These are phyloP conservation scores for Tolypocladium tropicale DNA, from an alignment of 2,329 filamentous ascomycete species.

Conservation along the genomic window DNA sequence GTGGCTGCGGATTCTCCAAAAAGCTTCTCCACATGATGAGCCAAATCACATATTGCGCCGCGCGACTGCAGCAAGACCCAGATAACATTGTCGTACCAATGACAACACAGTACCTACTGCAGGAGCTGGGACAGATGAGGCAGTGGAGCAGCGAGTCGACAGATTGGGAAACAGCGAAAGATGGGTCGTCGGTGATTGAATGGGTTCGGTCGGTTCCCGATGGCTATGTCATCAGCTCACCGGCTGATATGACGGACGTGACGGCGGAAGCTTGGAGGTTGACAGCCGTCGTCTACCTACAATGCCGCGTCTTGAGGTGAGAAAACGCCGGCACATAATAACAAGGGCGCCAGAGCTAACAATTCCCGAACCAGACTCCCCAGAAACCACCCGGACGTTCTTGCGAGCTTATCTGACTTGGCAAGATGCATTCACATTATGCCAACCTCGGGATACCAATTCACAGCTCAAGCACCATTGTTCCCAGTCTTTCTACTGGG, in stretches of 20 bases:
- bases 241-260: slow-evolving; percentile 26
- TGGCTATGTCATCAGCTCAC: slow-evolving; percentile 14
- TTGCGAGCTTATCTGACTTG: slow-evolving; percentile 21
- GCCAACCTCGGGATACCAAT: slow-evolving; percentile 28
- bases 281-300: slow-evolving; percentile 26
- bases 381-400: slow-evolving; percentile 23
- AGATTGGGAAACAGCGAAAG: slow-evolving; percentile 11
- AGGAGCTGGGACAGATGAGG: slow-evolving; percentile 19
- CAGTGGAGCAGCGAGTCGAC: slow-evolving; percentile 24
- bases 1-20: slow-evolving; percentile 30
- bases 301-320: slow-evolving; percentile 27
- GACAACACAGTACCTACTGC: slow-evolving; percentile 16
- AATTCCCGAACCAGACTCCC: slow-evolving; percentile 18
- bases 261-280: slow-evolving; percentile 32
- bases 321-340: neutral
- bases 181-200: slow-evolving; percentile 11
- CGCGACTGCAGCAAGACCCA: slow-evolving; percentile 21
- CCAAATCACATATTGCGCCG: slow-evolving; percentile 26
- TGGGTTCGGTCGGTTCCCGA: slow-evolving; percentile 17
- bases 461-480: slow-evolving; percentile 30
- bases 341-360: neutral
- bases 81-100: slow-evolving; percentile 19
- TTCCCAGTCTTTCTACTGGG: slow-evolving; percentile 31
- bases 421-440: slow-evolving; percentile 26
- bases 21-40: slow-evolving; percentile 25